A percentile compares a stretch with the other conserved stretches of the same genome.
Conservation (phyloP, 2,329 filamentous ascomycete genomes). For the Colletotrichum incanum region DNA sequence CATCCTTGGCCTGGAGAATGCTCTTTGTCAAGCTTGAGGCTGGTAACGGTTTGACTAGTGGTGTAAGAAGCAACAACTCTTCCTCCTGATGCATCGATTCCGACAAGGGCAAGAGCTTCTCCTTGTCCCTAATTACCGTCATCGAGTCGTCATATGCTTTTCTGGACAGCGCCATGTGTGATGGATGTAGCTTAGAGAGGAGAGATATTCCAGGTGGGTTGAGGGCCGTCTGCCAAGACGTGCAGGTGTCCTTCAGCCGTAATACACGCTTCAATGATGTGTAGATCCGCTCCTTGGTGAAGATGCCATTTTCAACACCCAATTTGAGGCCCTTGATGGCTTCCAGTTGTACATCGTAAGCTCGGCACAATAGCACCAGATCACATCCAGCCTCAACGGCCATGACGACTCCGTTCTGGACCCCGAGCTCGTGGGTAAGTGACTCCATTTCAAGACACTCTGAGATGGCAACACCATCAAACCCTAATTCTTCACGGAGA, state of each 20-base stretch:
- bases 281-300: constrained; percentile 84
- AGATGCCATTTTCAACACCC: constrained; percentile 91
- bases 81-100: constrained; percentile 87
- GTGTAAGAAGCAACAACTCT: constrained; percentile 90
- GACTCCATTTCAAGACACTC: constrained; percentile 98
- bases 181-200: constrained; percentile 85
- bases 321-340: constrained; percentile 91
- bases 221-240: constrained; percentile 92
- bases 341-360: constrained; percentile 90
- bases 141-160: constrained; percentile 94
- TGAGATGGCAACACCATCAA: constrained; percentile 92
- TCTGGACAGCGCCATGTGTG: constrained; percentile 85
- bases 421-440: constrained; percentile 94
- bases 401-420: constrained; percentile 97
- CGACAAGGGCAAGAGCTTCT: constrained; percentile 85
- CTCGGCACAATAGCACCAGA: constrained; percentile 88
- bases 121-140: constrained; percentile 91
- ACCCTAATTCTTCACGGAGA: constrained; percentile 88
- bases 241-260: constrained; percentile 86
- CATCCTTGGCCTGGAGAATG: constrained; percentile 70
- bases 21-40: constrained; percentile 87
- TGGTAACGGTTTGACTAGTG: constrained; percentile 91
- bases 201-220: constrained; percentile 85
- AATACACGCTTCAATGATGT: constrained; percentile 86
- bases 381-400: constrained; percentile 97